Percentiles rank a stretch among this genome's conserved stretches.
Conservation (phyloP, 345 rosid species). For the Isatis tinctoria region DNA sequence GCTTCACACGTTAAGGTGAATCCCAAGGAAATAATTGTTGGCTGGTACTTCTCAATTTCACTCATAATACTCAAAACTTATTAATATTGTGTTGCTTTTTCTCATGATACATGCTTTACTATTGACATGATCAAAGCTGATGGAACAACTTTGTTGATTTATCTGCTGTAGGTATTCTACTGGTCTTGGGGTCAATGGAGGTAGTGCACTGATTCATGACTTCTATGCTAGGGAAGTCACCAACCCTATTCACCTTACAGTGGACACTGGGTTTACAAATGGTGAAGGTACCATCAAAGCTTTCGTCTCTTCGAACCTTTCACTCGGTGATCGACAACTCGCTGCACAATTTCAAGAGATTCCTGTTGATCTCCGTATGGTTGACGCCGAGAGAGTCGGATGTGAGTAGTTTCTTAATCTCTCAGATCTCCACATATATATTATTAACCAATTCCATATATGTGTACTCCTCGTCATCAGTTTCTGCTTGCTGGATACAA, state of each 20-base stretch:
- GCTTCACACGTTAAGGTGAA: slow-evolving; percentile 83
- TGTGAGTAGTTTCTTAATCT: slow-evolving; percentile 45
- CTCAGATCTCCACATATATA: not conserved
- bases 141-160: not conserved
- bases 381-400: slow-evolving; percentile 94
- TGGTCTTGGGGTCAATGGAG: slow-evolving; percentile 85
- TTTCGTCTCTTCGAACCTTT: slow-evolving; percentile 63
- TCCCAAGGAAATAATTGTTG: slow-evolving; percentile 91
- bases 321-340: slow-evolving; percentile 79
- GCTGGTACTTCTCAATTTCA: slow-evolving; percentile 59
- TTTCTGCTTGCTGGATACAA: not conserved
- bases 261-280: slow-evolving; percentile 76
- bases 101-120: not conserved
- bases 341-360: slow-evolving; percentile 97
- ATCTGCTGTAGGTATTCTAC: slow-evolving; percentile 74
- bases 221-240: slow-evolving; percentile 84
- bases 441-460: not conserved
- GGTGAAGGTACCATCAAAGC: slow-evolving; percentile 85
- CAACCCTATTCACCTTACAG: slow-evolving; percentile 85
- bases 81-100: not conserved
- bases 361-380: slow-evolving; percentile 91
- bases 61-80: not conserved
- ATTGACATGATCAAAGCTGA: not conserved
- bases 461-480: not conserved
- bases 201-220: slow-evolving; percentile 90